Percentiles rank a stretch among this genome's conserved stretches.
Conservation (phyloP, 2,329 filamentous ascomycete genomes). For the Alternaria sp. region DNA sequence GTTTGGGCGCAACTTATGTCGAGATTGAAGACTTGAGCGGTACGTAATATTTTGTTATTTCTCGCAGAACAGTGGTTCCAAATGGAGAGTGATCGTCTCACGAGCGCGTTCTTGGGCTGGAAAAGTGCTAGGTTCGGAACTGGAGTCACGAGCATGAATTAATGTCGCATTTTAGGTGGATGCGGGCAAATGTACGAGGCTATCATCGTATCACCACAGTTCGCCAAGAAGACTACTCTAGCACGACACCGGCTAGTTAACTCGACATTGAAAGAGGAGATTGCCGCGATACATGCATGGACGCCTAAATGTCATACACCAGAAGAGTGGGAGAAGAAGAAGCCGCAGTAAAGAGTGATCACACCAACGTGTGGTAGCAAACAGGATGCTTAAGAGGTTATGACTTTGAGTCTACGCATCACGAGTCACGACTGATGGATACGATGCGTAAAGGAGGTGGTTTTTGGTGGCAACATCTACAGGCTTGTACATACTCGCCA, state of each 20-base stretch:
- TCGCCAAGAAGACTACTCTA: slow-evolving; percentile 68
- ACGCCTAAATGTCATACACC: slow-evolving; percentile 92
- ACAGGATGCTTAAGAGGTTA: neutral
- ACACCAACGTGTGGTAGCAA: neutral
- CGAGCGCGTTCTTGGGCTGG: neutral
- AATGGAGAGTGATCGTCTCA: too few species aligned
- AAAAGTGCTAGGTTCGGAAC: neutral
- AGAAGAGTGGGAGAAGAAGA: slow-evolving; percentile 81
- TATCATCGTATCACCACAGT: slow-evolving; percentile 65
- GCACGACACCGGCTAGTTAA: slow-evolving; percentile 89
- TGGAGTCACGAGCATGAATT: slow-evolving; percentile 15
- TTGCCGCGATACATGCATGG: slow-evolving; percentile 92
- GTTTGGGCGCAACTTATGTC: slow-evolving; percentile 77
- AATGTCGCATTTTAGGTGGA: slow-evolving; percentile 58
- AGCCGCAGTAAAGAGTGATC: slow-evolving; percentile 39
- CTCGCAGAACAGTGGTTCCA: neutral
- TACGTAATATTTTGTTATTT: slow-evolving; percentile 54
- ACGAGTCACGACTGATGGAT: neutral
- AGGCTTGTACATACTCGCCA: neutral
- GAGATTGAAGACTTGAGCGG: slow-evolving; percentile 93
- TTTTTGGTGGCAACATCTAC: neutral
- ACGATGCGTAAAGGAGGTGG: neutral
- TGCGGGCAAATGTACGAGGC: slow-evolving; percentile 75
- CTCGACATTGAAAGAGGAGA: slow-evolving; percentile 80
- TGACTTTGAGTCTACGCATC: neutral